Conservation (phyloP, 345 rosid genomes). For the Euphorbia lathyris region DNA sequence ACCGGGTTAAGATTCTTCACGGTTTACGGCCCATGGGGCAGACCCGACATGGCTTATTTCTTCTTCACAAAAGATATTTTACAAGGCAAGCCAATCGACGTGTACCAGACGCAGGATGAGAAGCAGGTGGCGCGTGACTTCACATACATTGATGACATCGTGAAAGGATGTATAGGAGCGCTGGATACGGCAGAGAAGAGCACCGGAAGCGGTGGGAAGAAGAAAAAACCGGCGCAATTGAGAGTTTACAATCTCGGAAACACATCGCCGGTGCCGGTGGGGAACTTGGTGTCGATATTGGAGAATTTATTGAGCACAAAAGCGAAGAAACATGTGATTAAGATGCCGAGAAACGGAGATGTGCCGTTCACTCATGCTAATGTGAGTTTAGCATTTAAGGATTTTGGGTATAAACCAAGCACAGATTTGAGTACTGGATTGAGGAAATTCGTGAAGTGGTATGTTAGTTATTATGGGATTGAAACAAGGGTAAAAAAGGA, state of each 20-base stretch:
- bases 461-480: constrained; percentile 22
- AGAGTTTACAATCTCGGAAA: constrained; percentile 29
- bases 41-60: constrained; percentile 31
- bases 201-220: constrained; percentile 27
- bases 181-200: constrained; percentile 31
- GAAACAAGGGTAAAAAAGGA: constrained; percentile 18
- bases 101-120: constrained; percentile 22
- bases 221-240: constrained; percentile 24
- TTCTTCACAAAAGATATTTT: constrained; percentile 26
- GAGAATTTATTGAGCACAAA: constrained; percentile 20
- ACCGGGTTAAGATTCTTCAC: constrained; percentile 29
- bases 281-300: constrained; percentile 19
- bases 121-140: constrained; percentile 32
- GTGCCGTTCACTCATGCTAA: constrained; percentile 27
- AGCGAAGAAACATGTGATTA: constrained; percentile 26
- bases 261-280: constrained; percentile 26
- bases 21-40: constrained; percentile 30
- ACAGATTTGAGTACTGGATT: constrained; percentile 24
- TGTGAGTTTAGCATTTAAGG: constrained; percentile 20
- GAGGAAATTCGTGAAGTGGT: constrained; percentile 31
- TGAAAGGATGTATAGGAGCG: constrained; percentile 26
- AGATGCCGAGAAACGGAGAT: constrained; percentile 31
- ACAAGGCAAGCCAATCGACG: constrained; percentile 20
- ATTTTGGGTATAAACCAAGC: constrained; percentile 24
- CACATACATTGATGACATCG: constrained; percentile 25